A percentile compares a stretch with the other conserved stretches of the same genome.
These are phyloP conservation scores for Noccaea caerulescens DNA, from an alignment of 345 rosid genomes.

Conservation along the genomic window DNA sequence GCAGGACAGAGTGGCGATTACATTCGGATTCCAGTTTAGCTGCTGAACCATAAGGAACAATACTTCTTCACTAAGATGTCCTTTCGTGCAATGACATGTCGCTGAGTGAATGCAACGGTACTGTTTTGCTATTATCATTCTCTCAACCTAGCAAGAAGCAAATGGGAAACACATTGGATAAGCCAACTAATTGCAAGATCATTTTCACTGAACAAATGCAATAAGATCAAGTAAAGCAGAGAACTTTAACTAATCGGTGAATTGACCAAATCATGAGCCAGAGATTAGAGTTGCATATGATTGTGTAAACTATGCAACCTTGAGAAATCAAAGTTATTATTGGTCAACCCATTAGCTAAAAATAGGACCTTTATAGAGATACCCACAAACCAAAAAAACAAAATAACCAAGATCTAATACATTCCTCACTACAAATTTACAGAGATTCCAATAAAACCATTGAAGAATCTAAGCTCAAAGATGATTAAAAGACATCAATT, in stretches of 20 bases:
- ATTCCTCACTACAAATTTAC: background rate
- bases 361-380: slow-evolving; percentile 9
- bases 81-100: slow-evolving; percentile 90
- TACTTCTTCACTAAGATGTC: slow-evolving; percentile 86
- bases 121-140: slow-evolving; percentile 80
- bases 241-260: slow-evolving; percentile 1
- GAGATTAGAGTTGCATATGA: background rate
- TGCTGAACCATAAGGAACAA: slow-evolving; percentile 85
- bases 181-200: background rate
- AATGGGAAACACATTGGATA: background rate
- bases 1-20: slow-evolving; percentile 77
- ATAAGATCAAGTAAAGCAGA: slow-evolving; percentile 1
- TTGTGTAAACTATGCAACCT: background rate
- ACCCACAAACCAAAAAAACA: slow-evolving; percentile 31
- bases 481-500: background rate
- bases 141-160: slow-evolving; percentile 35
- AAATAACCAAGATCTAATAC: slow-evolving; percentile 27
- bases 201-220: slow-evolving; percentile 9
- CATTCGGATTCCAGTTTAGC: slow-evolving; percentile 91
- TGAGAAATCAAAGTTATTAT: background rate
- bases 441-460: background rate
- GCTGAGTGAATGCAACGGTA: slow-evolving; percentile 94
- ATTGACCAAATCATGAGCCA: slow-evolving; percentile 24
- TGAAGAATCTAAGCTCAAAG: slow-evolving; percentile 1
- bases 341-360: slow-evolving; percentile 10